Percentiles rank a stretch among this genome's conserved stretches.
Conservation (phyloP, 2,329 filamentous ascomycete genomes). For the Colletotrichum graminicola region DNA sequence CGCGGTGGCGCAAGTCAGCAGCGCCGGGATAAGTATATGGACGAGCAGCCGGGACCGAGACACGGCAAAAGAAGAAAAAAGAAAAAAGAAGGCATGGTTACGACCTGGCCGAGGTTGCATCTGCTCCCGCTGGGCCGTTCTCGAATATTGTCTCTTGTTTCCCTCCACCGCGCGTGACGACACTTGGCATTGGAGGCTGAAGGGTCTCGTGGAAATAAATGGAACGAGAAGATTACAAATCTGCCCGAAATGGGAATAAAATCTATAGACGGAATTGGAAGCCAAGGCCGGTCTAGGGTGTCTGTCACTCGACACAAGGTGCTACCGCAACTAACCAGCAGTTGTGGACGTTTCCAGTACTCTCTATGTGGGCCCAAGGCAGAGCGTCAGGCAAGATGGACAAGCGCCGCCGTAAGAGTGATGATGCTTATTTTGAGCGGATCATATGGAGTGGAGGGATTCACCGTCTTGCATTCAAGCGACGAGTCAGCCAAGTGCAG, state of each 20-base stretch:
- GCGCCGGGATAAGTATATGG: constrained; percentile 12
- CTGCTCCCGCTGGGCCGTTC: constrained; percentile 10
- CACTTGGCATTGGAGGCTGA: background rate
- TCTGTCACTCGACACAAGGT: background rate
- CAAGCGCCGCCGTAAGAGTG: constrained; percentile 7
- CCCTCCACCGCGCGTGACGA: constrained; percentile 11
- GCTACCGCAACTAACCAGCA: background rate
- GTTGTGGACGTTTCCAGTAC: too few relatives aligned
- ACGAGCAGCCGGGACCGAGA: constrained; percentile 1
- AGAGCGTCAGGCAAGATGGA: background rate
- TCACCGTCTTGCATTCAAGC: too few relatives aligned
- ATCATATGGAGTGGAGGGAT: background rate
- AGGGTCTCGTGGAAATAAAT: background rate
- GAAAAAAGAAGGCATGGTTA: background rate
- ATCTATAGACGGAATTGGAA: constrained; percentile 7
- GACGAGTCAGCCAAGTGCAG: background rate
- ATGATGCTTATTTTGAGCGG: background rate
- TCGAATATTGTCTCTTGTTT: background rate
- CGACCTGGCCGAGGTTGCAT: constrained; percentile 12
- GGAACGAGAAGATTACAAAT: background rate
- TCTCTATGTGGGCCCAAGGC: background rate
- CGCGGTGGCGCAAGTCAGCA: constrained; percentile 35
- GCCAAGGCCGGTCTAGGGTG: background rate
- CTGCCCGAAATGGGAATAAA: background rate
- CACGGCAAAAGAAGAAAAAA: background rate